Base-by-base conservation (phyloP, 805 yeast species). In the Candida taoyuanica region DNA sequence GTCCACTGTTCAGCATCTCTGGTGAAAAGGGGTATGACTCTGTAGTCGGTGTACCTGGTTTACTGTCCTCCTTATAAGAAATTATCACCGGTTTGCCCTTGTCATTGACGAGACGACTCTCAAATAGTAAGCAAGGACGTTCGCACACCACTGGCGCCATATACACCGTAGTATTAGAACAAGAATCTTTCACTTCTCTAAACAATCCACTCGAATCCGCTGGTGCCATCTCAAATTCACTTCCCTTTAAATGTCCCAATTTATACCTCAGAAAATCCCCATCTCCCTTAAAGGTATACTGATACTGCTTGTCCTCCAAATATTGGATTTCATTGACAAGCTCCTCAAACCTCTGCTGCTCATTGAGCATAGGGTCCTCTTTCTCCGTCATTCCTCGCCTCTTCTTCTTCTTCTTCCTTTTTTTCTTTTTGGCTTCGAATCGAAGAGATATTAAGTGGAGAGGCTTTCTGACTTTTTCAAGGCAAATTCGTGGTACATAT, bases 11-110 rank as follows among this genome's bases (percentile, higher is more conserved):
- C 5, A 47, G 29, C 13, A 49, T 33, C 9, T 36, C 23, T 12
- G 53, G 52, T 23, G 52, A 47, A 35, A 40, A 47, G 3, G 53
- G 52, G 27, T 49, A 47, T 9, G 49, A 44, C 41, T 46, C 49
- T 1, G 52, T 47, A 2, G 52, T 49, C 12, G 55, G 53, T 8
- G 48, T 49, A 7, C 37, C 40, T 1, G 40, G 34, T 19, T 38
- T 37, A 30, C 35, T 47, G 5, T 37, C 45, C 9, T 51, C 50
- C 25, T 42, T 49, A 26, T 49, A 49, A 5, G 52, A 38, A 13
- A 51, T 41, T 3, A 44, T 41, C 17, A 49, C 50, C 3, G 50
- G 44, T 20, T 45, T 45, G 4, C 53, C 52, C 33, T 44, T 44
- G 15, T 49, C 52, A 29, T 49, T 46, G 8, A 51, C 53, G 24